Conservation (phyloP, 2,329 filamentous ascomycete species). For the Microdochium trichocladiopsis region DNA sequence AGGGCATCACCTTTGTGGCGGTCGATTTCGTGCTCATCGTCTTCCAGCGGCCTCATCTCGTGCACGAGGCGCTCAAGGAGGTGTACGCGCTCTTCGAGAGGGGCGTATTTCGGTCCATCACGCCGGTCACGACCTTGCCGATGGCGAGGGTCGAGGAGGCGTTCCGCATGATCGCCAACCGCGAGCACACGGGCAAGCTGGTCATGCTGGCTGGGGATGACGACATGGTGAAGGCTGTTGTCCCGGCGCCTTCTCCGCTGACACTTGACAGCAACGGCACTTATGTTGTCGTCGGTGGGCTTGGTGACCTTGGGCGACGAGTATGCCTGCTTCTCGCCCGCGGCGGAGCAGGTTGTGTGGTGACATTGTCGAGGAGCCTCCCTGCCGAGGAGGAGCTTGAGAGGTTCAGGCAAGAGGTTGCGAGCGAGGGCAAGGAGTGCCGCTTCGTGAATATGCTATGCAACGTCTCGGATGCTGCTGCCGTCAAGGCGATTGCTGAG, state of each 20-base stretch:
- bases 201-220: background rate
- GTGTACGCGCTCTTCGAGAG: background rate
- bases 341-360: background rate
- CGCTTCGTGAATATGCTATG: background rate
- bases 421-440: background rate
- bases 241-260: background rate
- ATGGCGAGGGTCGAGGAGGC: background rate
- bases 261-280: background rate
- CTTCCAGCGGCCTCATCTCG: background rate
- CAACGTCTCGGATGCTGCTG: background rate
- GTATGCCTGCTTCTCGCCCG: slow-evolving; percentile 18
- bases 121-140: background rate
- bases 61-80: background rate
- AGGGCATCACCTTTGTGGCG: too few relatives aligned
- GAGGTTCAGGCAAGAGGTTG: background rate
- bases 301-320: background rate
- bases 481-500: background rate
- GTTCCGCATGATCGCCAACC: background rate
- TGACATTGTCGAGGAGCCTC: background rate
- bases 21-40: background rate
- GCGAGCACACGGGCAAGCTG: background rate
- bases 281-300: slow-evolving; percentile 1
- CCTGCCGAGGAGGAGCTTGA: background rate
- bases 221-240: background rate
- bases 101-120: background rate